Percentiles rank a stretch among this genome's conserved stretches.
These are phyloP conservation scores for Hanseniaspora mollemarum DNA, from an alignment of 805 yeast species.

Conservation along the genomic window DNA sequence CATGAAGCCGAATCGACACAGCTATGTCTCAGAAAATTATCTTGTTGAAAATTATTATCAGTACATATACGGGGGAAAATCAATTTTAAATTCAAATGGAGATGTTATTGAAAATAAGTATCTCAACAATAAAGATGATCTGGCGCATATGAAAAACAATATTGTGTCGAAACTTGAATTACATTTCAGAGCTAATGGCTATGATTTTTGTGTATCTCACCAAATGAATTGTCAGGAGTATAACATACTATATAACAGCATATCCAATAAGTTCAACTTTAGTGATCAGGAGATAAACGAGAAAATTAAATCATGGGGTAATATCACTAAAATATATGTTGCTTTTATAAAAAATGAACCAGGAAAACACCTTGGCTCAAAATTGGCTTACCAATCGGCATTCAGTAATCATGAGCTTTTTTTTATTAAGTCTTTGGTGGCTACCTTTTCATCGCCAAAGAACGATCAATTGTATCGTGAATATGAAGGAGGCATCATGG, in stretches of 20 bases:
- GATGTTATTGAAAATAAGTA: background rate
- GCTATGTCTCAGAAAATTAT: background rate
- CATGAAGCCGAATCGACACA: background rate
- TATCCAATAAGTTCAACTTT: background rate
- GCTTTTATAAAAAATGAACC: background rate
- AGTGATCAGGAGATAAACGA: conserved; percentile 1
- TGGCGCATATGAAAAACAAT: background rate
- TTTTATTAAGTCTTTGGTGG: conserved; percentile 1
- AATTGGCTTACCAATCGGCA: conserved; percentile 1
- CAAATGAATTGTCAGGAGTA: conserved; percentile 2
- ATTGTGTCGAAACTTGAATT: background rate
- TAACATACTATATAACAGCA: conserved; percentile 1
- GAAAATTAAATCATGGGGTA: conserved; percentile 4
- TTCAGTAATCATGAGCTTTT: conserved; percentile 10
- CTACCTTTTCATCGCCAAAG: background rate
- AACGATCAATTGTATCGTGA: background rate
- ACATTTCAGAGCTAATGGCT: background rate
- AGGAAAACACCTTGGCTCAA: background rate
- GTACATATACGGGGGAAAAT: background rate
- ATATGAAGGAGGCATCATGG: background rate
- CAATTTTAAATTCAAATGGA: background rate
- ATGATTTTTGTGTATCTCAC: background rate
- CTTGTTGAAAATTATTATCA: background rate
- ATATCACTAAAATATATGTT: background rate
- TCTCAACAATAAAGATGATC: background rate